Percentiles rank a stretch among this genome's conserved stretches.
Conservation (phyloP, 805 yeast species). For the Candida awuae region DNA sequence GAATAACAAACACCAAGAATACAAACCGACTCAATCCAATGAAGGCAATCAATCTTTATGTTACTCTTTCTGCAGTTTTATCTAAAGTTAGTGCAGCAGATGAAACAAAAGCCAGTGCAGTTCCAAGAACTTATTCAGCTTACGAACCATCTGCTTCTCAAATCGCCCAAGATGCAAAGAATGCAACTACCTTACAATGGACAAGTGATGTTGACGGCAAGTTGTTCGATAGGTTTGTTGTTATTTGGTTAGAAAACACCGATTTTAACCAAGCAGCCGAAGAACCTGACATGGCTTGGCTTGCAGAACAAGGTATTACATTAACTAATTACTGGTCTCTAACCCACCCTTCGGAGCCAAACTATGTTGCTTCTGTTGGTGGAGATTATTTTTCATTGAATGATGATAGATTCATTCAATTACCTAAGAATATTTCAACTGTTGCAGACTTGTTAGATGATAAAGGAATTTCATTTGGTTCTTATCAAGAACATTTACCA, state of each 20-base stretch:
- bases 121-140: conserved; percentile 24
- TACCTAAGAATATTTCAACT: conserved; percentile 41
- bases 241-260: conserved; percentile 46
- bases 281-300: conserved; percentile 35
- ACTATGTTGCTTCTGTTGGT: conserved; percentile 41
- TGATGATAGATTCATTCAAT: conserved; percentile 36
- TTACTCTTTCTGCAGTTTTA: conserved; percentile 8
- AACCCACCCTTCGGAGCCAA: conserved; percentile 49
- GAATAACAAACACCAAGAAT: too few species aligned
- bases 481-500: conserved; percentile 46
- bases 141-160: conserved; percentile 28
- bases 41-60: conserved; percentile 7
- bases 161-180: conserved; percentile 28
- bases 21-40: background rate
- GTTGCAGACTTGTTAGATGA: conserved; percentile 41
- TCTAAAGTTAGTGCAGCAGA: conserved; percentile 4
- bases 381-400: conserved; percentile 45
- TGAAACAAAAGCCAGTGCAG: conserved; percentile 14
- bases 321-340: conserved; percentile 45
- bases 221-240: conserved; percentile 33
- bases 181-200: conserved; percentile 25
- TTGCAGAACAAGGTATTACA: conserved; percentile 37
- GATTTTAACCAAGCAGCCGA: conserved; percentile 43
- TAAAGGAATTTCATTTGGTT: conserved; percentile 42
- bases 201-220: conserved; percentile 33